These are phyloP conservation scores for Colletotrichum cereale DNA, from an alignment of 2,329 filamentous ascomycete genomes.

Conservation along the genomic window DNA sequence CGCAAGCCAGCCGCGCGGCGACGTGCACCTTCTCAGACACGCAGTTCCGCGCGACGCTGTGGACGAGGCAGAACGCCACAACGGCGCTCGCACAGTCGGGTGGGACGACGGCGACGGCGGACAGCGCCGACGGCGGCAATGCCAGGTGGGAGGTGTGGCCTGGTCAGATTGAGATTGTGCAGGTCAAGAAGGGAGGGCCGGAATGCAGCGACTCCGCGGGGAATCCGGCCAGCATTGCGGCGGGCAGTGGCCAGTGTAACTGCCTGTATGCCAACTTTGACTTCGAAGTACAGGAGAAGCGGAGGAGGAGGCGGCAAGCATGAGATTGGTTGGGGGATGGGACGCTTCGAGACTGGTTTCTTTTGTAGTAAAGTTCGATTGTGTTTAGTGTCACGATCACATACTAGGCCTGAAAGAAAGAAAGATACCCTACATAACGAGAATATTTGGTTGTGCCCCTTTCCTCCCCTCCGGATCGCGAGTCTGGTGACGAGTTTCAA, in stretches of 20 bases:
- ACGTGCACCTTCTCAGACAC: slow-evolving; percentile 71
- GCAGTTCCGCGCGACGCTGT: slow-evolving; percentile 68
- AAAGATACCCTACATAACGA: slow-evolving; percentile 8
- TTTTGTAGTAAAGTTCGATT: background rate
- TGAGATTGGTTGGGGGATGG: background rate
- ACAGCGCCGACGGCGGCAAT: slow-evolving; percentile 40
- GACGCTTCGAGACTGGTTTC: background rate
- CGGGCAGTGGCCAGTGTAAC: slow-evolving; percentile 51
- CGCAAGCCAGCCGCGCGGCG: slow-evolving; percentile 57
- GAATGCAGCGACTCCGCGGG: slow-evolving; percentile 62
- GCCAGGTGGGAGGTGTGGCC: slow-evolving; percentile 63
- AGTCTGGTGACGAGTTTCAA: background rate
- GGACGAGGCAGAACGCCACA: slow-evolving; percentile 59
- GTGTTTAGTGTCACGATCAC: background rate
- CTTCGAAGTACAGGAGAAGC: slow-evolving; percentile 14
- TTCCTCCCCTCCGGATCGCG: background rate
- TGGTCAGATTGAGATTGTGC: slow-evolving; percentile 67
- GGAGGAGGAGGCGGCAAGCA: background rate
- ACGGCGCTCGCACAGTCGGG: slow-evolving; percentile 34
- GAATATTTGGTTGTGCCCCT: background rate
- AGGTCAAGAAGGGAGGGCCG: slow-evolving; percentile 64
- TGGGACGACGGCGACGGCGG: slow-evolving; percentile 23
- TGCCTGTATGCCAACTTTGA: slow-evolving; percentile 56
- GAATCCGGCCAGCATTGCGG: slow-evolving; percentile 52
- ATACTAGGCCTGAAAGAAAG: background rate